Conservation (phyloP, 202 grass and related monocot species). For the Setaria italica region DNA sequence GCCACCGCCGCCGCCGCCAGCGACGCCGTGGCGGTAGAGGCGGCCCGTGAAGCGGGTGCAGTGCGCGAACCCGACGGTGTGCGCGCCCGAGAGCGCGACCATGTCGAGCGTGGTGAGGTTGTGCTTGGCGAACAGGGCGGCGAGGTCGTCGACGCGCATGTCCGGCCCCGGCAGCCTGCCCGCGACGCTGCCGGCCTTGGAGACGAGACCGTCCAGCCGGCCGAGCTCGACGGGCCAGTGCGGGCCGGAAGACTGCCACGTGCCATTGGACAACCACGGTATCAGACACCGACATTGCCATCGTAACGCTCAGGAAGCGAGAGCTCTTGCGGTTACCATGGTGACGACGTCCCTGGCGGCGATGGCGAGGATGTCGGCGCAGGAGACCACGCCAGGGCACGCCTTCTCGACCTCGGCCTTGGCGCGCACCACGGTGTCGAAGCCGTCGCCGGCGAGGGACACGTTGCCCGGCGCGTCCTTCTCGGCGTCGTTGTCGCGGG, state of each 20-base stretch:
- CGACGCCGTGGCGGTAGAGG: slow-evolving; percentile 33
- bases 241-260: slow-evolving; percentile 62
- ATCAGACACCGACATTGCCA: background rate
- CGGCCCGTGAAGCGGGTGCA: slow-evolving; percentile 57
- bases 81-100: slow-evolving; percentile 66
- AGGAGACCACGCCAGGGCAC: slow-evolving; percentile 76
- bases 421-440: slow-evolving; percentile 60
- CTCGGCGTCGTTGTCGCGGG: slow-evolving; percentile 49
- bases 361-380: slow-evolving; percentile 74
- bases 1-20: background rate
- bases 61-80: slow-evolving; percentile 66
- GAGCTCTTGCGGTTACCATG: slow-evolving; percentile 34
- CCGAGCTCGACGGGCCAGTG: slow-evolving; percentile 64
- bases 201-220: slow-evolving; percentile 63
- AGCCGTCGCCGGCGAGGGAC: slow-evolving; percentile 64
- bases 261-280: background rate
- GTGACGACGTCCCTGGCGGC: slow-evolving; percentile 53
- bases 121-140: slow-evolving; percentile 50
- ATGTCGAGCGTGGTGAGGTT: slow-evolving; percentile 57
- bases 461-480: slow-evolving; percentile 67
- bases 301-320: background rate
- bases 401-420: slow-evolving; percentile 62
- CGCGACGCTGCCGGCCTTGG: slow-evolving; percentile 51
- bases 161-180: slow-evolving; percentile 51
- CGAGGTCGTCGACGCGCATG: slow-evolving; percentile 40